Base-by-base conservation (phyloP, 805 yeast genomes). In the Vanderwaltozyma tropicalis region DNA sequence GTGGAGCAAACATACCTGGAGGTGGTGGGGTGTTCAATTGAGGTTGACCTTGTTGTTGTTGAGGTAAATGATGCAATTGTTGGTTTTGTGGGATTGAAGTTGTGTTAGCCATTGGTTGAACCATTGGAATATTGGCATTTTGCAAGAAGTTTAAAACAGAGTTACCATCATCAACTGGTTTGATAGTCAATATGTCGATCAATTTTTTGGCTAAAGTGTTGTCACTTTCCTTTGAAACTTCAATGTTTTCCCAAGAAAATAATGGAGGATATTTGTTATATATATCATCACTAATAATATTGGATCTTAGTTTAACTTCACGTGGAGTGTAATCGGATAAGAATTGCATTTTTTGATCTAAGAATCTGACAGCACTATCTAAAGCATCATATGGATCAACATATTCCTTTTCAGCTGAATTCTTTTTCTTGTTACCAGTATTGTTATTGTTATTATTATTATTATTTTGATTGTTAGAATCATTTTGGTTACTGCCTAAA, bases 341-440 rank as follows among this genome's bases (percentile, higher is more conserved):
- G 20, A 61, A 53, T 19, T 64, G 62, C 21, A 72, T 53, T 18
- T 72, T 64, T 28, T 69, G 68, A 34, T 72, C 76, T 42, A 74
- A 59, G 42, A 73, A 71, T 37, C 62, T 58, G 5, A 63, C 57
- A 5, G 77, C 72, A 26, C 67, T 56, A 25, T 61, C 59, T 38
- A 69, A 66, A 26, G 72, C 64, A 43, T 72, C 78, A 35, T 56
- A 58, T 20, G 59, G 61, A 54, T 72, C 77, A 10, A 68, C 63
- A 41, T 64, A 55, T 32, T 58, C 56, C 8, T 57, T 49, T 34
- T 57, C 64, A 31, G 52, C 59, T 38, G 59, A 54, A n/a, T 52
- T 43, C 25, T 62, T 53, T 34, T 62, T 61, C 34, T 59, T 46
- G 32, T 52, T 50, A 39, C 51, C 52, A 37, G 22, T 31, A 8